A percentile compares a stretch with the other conserved stretches of the same genome.
Conservation (phyloP, 2,329 filamentous ascomycete species). For the Neonectria sp. region DNA sequence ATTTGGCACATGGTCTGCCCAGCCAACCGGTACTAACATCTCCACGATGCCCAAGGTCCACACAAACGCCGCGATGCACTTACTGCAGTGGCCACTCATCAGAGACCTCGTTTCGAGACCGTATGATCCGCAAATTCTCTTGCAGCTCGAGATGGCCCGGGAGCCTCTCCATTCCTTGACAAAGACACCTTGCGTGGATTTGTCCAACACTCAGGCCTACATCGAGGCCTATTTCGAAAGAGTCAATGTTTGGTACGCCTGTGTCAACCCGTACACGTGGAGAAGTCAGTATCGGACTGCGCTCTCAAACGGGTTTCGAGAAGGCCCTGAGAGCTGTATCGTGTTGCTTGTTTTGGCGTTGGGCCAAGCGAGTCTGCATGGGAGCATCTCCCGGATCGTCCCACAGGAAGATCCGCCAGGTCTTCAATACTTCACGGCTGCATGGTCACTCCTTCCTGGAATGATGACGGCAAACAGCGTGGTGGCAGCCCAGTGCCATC, state of each 20-base stretch:
- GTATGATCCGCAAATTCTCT: conserved; percentile 85
- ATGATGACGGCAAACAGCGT: conserved; percentile 87
- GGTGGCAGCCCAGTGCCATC: conserved; percentile 83
- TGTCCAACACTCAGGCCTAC: conserved; percentile 82
- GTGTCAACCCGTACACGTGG: conserved; percentile 88
- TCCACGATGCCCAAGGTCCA: conserved; percentile 90
- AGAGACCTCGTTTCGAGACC: conserved; percentile 82
- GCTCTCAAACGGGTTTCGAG: conserved; percentile 81
- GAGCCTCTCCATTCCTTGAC: conserved; percentile 80
- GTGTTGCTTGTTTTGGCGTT: conserved; percentile 84
- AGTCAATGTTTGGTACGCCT: conserved; percentile 89
- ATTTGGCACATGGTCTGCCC: conserved; percentile 79
- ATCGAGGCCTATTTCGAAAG: conserved; percentile 85
- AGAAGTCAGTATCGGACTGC: conserved; percentile 81
- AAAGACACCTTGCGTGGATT: conserved; percentile 76
- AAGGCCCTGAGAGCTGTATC: conserved; percentile 86
- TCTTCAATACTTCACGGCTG: conserved; percentile 84
- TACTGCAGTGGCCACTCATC: conserved; percentile 86
- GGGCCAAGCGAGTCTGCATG: conserved; percentile 81
- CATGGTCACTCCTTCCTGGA: conserved; percentile 82
- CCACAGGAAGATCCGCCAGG: conserved; percentile 81
- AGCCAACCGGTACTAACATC: conserved; percentile 73
- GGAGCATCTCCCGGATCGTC: conserved; percentile 81
- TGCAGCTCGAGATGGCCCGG: conserved; percentile 85
- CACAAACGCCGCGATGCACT: conserved; percentile 83